Evolutionary conservation across 768 basidiomycete species (phyloP).

Genomic region (Pleurotus tuber-regium): DNA sequence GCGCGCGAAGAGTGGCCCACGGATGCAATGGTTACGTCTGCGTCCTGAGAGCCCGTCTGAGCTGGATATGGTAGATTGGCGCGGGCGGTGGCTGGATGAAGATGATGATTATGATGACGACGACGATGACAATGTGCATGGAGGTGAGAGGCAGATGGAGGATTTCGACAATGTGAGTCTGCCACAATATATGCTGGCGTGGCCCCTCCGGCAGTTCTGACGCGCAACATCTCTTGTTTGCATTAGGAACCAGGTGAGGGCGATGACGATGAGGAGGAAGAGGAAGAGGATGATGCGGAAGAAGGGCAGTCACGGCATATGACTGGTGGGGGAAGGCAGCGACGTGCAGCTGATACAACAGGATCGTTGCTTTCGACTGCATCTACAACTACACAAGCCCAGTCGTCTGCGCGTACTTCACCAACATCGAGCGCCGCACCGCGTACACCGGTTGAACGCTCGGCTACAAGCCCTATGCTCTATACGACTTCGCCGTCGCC

Average conservation of each 20-base stretch:
- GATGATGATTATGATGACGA: constrained; percentile 61
- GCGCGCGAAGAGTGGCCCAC: constrained; percentile 88
- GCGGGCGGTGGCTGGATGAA: constrained; percentile 82
- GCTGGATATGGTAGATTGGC: constrained; percentile 86
- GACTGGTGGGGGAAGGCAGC: constrained; percentile 12
- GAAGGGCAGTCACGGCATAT: constrained; percentile 30
- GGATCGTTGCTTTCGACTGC: constrained; percentile 7
- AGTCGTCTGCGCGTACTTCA: constrained; percentile 45
- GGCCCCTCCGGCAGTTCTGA: not conserved
- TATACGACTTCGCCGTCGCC: constrained; percentile 29
- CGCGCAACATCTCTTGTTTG: not conserved
- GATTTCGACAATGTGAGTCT: constrained; percentile 83
- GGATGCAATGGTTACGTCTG: constrained; percentile 95
- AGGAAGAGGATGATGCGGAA: constrained; percentile 61
- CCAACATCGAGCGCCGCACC: constrained; percentile 48
- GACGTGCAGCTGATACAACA: not conserved
- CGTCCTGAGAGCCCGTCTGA: constrained; percentile 80
- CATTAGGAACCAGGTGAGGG: constrained; percentile 51
- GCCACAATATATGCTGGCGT: too few species aligned
- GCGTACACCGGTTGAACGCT: constrained; percentile 42
- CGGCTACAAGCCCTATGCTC: constrained; percentile 23
- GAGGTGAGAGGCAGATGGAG: constrained; percentile 75
- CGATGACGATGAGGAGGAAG: constrained; percentile 58
- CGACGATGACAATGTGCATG: constrained; percentile 71
- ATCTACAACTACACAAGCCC: constrained; percentile 37